A percentile compares a stretch with the other conserved stretches of the same genome.
Conservation (phyloP, 805 yeast species). For the Pichia gijzeniarum region DNA sequence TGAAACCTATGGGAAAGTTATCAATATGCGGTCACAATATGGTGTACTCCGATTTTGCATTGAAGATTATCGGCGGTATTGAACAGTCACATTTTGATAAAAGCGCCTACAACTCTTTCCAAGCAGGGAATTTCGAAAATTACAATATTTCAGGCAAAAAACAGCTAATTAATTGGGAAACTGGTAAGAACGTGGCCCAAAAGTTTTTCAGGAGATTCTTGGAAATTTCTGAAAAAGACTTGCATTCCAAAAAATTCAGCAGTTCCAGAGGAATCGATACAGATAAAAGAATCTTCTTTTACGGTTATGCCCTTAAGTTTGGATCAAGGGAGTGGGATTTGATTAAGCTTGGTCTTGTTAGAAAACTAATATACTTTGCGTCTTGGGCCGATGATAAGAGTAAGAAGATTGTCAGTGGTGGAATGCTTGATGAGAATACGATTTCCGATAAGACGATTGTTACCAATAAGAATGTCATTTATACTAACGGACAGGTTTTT, state of each 20-base stretch:
- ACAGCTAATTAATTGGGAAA: constrained; percentile 2
- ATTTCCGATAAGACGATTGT: background rate
- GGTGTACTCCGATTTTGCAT: constrained; percentile 14
- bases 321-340: background rate
- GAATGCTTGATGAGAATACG: background rate
- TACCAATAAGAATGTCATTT: background rate
- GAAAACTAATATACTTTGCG: constrained; percentile 1
- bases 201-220: too few relatives aligned
- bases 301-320: background rate
- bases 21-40: constrained; percentile 25
- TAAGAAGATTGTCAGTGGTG: constrained; percentile 3
- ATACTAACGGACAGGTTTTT: constrained; percentile 5
- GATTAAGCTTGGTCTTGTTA: background rate
- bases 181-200: background rate
- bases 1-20: constrained; percentile 5
- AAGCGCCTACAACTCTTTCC: background rate
- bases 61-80: constrained; percentile 25
- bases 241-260: too few relatives aligned
- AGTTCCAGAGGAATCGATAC: too few relatives aligned
- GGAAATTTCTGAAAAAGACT: too few relatives aligned
- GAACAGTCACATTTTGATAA: constrained; percentile 13
- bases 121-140: background rate
- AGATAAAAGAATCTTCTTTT: too few relatives aligned
- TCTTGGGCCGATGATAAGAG: constrained; percentile 1
- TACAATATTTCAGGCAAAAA: background rate